These are phyloP conservation scores for Paraurostyla sp. DNA, from an alignment of 73 alveolate genomes.

Conservation along the genomic window DNA sequence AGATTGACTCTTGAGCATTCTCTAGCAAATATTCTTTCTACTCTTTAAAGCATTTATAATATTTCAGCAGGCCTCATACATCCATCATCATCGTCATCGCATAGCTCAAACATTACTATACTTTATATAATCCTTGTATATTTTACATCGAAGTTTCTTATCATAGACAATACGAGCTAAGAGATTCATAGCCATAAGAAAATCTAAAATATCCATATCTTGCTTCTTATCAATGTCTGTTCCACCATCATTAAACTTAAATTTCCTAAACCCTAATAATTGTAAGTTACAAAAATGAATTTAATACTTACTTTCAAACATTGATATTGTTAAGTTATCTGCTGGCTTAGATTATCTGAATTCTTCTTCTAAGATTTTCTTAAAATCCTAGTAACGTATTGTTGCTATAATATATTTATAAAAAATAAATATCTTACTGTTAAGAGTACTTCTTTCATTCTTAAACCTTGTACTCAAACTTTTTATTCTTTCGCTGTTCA, in stretches of 20 bases:
- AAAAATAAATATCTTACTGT: neutral
- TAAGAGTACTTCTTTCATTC: conserved; percentile 51
- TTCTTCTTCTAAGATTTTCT: conserved; percentile 36
- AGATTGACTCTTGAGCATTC: conserved; percentile 75
- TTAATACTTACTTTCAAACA: conserved; percentile 34
- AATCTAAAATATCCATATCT: conserved; percentile 33
- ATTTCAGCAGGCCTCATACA: conserved; percentile 80
- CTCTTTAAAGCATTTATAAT: conserved; percentile 61
- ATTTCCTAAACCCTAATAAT: conserved; percentile 32
- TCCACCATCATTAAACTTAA: conserved; percentile 24
- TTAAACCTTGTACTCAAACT: conserved; percentile 46
- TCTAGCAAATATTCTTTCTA: conserved; percentile 68
- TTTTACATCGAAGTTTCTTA: conserved; percentile 18
- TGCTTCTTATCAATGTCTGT: conserved; percentile 32
- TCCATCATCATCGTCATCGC: conserved; percentile 79
- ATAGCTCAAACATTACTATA: conserved; percentile 65
- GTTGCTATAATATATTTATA: neutral
- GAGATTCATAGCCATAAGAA: conserved; percentile 16
- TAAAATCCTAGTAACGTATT: conserved; percentile 17
- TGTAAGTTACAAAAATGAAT: too few species aligned
- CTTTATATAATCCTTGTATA: neutral
- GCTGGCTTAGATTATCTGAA: conserved; percentile 27
- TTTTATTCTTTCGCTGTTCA: conserved; percentile 32
- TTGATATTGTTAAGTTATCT: neutral
- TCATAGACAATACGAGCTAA: conserved; percentile 25